These are phyloP conservation scores for Pyronema domesticum DNA, from an alignment of 495 filamentous ascomycete species.

Conservation along the genomic window DNA sequence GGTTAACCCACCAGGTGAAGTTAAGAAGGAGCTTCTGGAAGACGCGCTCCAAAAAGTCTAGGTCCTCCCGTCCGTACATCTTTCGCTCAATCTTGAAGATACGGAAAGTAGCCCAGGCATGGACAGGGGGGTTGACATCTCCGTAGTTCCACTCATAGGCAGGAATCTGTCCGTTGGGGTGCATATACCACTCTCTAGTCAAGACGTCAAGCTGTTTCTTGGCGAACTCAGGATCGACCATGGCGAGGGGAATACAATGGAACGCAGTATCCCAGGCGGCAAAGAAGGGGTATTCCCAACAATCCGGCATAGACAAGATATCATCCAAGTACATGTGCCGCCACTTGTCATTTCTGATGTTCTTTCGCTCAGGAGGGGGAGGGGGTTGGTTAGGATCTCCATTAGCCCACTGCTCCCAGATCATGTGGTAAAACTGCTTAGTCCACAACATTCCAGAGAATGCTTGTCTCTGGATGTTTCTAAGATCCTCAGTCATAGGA, in stretches of 20 bases:
- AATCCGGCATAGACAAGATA: constrained; percentile 91
- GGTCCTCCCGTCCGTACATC: constrained; percentile 81
- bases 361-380: constrained; percentile 62
- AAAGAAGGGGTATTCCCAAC: constrained; percentile 97
- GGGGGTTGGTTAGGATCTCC: constrained; percentile 55
- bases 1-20: constrained; percentile 98
- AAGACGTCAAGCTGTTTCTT: constrained; percentile 95
- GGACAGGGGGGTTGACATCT: constrained; percentile 90
- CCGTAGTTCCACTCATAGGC: constrained; percentile 97
- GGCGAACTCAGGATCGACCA: constrained; percentile 94
- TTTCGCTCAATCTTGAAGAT: constrained; percentile 97
- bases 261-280: constrained; percentile 96
- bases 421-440: constrained; percentile 90
- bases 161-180: constrained; percentile 77
- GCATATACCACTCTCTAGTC: constrained; percentile 97
- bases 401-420: constrained; percentile 95
- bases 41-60: constrained; percentile 88
- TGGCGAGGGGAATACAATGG: constrained; percentile 84
- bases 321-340: constrained; percentile 87
- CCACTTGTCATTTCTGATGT: constrained; percentile 74
- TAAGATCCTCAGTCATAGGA: constrained; percentile 83
- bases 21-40: constrained; percentile 92
- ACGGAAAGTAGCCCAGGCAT: constrained; percentile 88
- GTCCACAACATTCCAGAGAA: constrained; percentile 95
- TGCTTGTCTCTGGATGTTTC: constrained; percentile 88